These are phyloP conservation scores for Trametes coccinea DNA, from an alignment of 768 basidiomycete species.

Conservation along the genomic window DNA sequence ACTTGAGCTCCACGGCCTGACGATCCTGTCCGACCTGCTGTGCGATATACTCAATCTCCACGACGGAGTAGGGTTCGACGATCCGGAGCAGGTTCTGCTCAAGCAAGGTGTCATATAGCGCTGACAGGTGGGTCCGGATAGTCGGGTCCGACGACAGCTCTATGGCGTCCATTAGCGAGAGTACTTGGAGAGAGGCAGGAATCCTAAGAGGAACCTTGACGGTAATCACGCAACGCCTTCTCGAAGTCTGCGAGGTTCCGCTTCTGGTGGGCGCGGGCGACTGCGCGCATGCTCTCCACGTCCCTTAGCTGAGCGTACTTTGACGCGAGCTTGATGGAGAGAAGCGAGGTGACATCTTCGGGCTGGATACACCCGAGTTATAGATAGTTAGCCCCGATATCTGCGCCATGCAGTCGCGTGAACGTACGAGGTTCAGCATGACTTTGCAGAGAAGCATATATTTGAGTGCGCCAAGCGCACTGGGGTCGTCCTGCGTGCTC, in stretches of 20 bases:
- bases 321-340: slow-evolving; percentile 83
- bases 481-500: slow-evolving; percentile 62
- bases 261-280: slow-evolving; percentile 91
- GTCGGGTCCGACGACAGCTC: slow-evolving; percentile 95
- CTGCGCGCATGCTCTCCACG: slow-evolving; percentile 93
- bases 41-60: slow-evolving; percentile 90
- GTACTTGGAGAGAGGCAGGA: not conserved
- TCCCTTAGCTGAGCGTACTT: slow-evolving; percentile 88
- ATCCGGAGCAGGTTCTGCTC: slow-evolving; percentile 95
- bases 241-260: slow-evolving; percentile 90
- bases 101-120: slow-evolving; percentile 92
- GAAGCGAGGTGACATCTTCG: slow-evolving; percentile 87
- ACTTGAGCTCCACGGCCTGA: slow-evolving; percentile 92
- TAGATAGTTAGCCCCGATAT: not conserved
- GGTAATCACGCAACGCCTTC: slow-evolving; percentile 82
- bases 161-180: slow-evolving; percentile 31
- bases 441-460: slow-evolving; percentile 99
- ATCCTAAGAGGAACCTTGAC: slow-evolving; percentile 53
- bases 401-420: not conserved
- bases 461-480: slow-evolving; percentile 83
- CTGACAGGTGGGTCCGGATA: slow-evolving; percentile 91
- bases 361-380: slow-evolving; percentile 49
- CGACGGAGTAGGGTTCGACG: slow-evolving; percentile 92
- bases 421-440: slow-evolving; percentile 87
- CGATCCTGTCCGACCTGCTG: slow-evolving; percentile 82